Evolutionary conservation across 108 stramenopile genomes (phyloP), one percentile per base, ranked within the genome.

Genomic region (Cyclotella sp.): DNA sequence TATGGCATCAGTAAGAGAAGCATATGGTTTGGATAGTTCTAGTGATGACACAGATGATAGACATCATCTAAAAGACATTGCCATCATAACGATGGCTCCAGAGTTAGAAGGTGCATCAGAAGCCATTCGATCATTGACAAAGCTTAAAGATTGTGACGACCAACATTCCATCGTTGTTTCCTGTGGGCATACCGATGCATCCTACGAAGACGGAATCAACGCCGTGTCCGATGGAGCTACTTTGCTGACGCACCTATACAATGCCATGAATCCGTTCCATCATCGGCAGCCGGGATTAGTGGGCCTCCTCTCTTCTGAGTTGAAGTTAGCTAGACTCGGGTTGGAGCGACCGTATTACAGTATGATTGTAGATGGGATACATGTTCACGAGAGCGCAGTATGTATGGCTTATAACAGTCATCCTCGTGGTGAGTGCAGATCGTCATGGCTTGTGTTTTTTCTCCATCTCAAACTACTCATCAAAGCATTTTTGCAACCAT

Each of bases 221-320:
- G 89, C 82, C 19, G 21, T 87, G 10, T n/a, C 57, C 10, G 55
- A 68, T 30, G 89, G 89, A 19, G 89, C 89, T 9, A 75, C 75
- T 26, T 59, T 89, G 14, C 55, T 87, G 9, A 89, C 89, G 10
- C 89, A 89, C 70, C 49, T 89, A 22, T 89, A 67, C 69, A 89
- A 89, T 58, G 89, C 89, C 16, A 89, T 89, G 89, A 72, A 69
- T 40, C 70, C 82, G 8, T 87, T 89, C 63, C 89, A 89, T 53
- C 89, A 89, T 68, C 78, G 89, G 11, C 52, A 76, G n/a, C 89
- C 89, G 8, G 89, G 89, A 43, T 68, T 89, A 26, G 68, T 84
- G 4, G 89, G 89, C 0, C 60, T 89, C n/a, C 75, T 84, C 40
- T 73, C 70, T 24, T 70, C 77, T 51, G 46, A 73, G 9, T 22